Evolutionary conservation across 192 early-diverging fungal species (phyloP).

Genomic region (Backusella mclennaniae): DNA sequence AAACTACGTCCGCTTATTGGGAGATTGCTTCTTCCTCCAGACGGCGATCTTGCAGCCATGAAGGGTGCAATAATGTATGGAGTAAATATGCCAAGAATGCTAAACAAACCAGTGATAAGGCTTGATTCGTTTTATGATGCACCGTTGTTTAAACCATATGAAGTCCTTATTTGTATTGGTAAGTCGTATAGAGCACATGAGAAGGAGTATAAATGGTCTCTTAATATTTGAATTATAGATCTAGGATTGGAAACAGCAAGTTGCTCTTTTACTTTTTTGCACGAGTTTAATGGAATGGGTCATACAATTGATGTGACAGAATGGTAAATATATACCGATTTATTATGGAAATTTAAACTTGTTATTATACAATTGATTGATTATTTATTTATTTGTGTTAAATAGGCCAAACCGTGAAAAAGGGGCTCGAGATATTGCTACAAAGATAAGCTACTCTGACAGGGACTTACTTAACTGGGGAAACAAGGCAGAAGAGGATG

Average conservation of each 20-base stretch:
- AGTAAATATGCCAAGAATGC: constrained; percentile 1
- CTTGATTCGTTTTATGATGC: background rate
- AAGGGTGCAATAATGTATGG: constrained; percentile 8
- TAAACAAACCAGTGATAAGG: background rate
- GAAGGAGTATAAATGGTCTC: background rate
- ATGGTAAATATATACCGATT: background rate
- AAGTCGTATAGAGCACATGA: background rate
- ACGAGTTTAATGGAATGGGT: background rate
- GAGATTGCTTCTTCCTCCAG: background rate
- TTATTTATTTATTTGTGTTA: background rate
- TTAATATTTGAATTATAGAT: background rate
- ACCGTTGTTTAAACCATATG: background rate
- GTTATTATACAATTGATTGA: background rate
- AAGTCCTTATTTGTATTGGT: background rate
- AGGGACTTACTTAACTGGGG: background rate
- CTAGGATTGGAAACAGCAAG: background rate
- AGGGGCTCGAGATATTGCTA: background rate
- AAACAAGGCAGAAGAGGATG: background rate
- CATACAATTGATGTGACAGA: background rate
- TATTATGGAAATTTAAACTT: no score
- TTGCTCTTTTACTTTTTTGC: background rate
- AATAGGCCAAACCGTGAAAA: background rate
- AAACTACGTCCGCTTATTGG: background rate
- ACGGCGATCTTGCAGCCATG: background rate
- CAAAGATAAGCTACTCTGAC: background rate